Evolutionary conservation across 2,329 filamentous ascomycete species (phyloP).

Genomic region (Microsporum audouinii): DNA sequence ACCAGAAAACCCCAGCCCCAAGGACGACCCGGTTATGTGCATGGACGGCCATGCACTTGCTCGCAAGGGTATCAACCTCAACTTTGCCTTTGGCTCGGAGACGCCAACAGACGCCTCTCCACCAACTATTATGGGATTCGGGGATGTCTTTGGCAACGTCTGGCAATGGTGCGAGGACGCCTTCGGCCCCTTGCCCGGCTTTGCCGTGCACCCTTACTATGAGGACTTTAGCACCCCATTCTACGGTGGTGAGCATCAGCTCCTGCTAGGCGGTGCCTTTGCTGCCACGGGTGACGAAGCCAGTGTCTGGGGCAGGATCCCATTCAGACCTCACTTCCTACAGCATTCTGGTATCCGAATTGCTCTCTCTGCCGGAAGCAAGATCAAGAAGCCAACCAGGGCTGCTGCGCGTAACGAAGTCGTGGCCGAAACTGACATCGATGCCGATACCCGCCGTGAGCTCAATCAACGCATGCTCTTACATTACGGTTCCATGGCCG

Average conservation of each 20-base stretch:
- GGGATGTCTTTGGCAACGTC: background rate
- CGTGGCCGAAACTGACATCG: background rate
- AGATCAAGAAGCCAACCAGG: background rate
- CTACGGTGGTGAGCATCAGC: background rate
- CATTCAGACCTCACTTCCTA: background rate
- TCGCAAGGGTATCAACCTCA: background rate
- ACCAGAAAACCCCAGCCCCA: background rate
- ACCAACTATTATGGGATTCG: background rate
- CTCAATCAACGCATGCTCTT: background rate
- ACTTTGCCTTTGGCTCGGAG: background rate
- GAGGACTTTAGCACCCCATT: background rate
- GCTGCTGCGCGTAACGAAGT: background rate
- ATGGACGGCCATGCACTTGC: background rate
- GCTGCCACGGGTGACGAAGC: background rate
- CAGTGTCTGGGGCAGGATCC: background rate
- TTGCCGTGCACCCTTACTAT: background rate
- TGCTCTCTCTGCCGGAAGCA: background rate
- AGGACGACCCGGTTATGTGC: background rate
- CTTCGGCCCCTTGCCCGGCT: background rate
- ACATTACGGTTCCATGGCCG: background rate
- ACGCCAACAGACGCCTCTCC: background rate
- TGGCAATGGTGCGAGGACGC: constrained; percentile 1
- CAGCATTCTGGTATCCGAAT: background rate
- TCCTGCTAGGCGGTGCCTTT: background rate
- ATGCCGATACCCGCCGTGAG: background rate